Conservation (phyloP, 1,139 yeast genomes). For the Spathaspora jeffriesii region DNA sequence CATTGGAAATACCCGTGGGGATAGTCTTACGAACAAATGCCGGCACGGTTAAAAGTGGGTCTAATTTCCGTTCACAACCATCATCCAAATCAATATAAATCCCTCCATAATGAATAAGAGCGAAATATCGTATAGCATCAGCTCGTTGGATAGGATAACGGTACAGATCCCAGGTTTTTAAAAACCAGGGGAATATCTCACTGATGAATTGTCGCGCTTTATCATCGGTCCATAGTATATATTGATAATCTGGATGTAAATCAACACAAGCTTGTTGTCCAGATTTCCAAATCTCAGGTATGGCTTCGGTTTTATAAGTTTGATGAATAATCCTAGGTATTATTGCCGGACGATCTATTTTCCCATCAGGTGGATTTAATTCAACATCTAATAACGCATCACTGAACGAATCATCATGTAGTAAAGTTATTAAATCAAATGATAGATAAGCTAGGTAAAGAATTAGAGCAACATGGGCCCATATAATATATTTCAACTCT, state of each 20-base stretch:
- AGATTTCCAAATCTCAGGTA: conserved; percentile 79
- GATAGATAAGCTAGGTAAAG: conserved; percentile 60
- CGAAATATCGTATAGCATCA: conserved; percentile 90
- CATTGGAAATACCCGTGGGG: conserved; percentile 93
- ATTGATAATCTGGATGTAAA: conserved; percentile 84
- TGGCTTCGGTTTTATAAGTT: conserved; percentile 76
- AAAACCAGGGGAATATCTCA: conserved; percentile 84
- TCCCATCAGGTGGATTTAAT: conserved; percentile 46
- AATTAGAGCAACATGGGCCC: conserved; percentile 57
- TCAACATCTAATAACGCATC: conserved; percentile 66
- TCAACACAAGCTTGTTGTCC: conserved; percentile 79
- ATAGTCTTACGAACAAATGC: conserved; percentile 86
- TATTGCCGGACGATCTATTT: conserved; percentile 44
- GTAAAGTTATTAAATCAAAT: conserved; percentile 73
- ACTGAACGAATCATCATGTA: conserved; percentile 68
- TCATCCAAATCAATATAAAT: conserved; percentile 89
- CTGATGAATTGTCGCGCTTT: conserved; percentile 78
- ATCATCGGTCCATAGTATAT: conserved; percentile 89
- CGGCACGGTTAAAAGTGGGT: conserved; percentile 77
- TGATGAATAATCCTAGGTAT: conserved; percentile 94
- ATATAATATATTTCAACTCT: conserved; percentile 60
- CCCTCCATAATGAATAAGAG: conserved; percentile 83
- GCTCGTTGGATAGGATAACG: conserved; percentile 86
- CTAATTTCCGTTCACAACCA: conserved; percentile 77
- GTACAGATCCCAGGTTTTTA: conserved; percentile 75